Conservation (phyloP, 208 protist genomes). For the Phytomonas francai region DNA sequence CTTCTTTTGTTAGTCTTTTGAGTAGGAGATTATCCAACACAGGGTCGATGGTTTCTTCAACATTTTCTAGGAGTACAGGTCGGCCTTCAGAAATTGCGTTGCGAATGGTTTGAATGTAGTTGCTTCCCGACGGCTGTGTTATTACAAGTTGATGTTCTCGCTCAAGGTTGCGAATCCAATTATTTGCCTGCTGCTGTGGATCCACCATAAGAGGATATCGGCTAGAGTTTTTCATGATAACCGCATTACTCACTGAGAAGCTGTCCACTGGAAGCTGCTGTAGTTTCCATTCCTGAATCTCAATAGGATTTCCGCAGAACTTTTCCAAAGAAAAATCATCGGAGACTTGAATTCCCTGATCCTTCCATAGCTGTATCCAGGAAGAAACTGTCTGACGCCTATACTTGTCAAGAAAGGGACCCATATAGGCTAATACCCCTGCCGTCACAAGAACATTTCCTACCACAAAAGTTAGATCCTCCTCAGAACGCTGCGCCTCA, state of each 20-base stretch:
- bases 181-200: constrained; percentile 93
- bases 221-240: constrained; percentile 87
- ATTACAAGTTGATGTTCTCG: constrained; percentile 77
- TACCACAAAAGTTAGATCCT: constrained; percentile 79
- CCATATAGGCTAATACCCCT: constrained; percentile 94
- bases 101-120: constrained; percentile 86
- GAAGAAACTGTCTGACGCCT: constrained; percentile 52
- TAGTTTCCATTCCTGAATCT: constrained; percentile 91
- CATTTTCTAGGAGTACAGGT: constrained; percentile 94
- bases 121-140: constrained; percentile 67
- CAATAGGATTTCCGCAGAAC: constrained; percentile 86
- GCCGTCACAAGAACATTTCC: constrained; percentile 94
- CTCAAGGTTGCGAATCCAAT: constrained; percentile 92
- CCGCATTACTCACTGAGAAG: constrained; percentile 93
- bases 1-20: constrained; percentile 90
- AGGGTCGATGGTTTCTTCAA: constrained; percentile 95
- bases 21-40: constrained; percentile 96
- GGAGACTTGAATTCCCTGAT: constrained; percentile 67
- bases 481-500: constrained; percentile 70
- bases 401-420: constrained; percentile 93
- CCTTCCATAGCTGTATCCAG: constrained; percentile 75
- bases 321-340: constrained; percentile 77
- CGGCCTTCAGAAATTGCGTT: constrained; percentile 90
- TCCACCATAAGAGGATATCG: constrained; percentile 92
- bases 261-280: constrained; percentile 88